Evolutionary conservation across 2,329 filamentous ascomycete species (phyloP).

Genomic region (Aspergillus transmontanensis): DNA sequence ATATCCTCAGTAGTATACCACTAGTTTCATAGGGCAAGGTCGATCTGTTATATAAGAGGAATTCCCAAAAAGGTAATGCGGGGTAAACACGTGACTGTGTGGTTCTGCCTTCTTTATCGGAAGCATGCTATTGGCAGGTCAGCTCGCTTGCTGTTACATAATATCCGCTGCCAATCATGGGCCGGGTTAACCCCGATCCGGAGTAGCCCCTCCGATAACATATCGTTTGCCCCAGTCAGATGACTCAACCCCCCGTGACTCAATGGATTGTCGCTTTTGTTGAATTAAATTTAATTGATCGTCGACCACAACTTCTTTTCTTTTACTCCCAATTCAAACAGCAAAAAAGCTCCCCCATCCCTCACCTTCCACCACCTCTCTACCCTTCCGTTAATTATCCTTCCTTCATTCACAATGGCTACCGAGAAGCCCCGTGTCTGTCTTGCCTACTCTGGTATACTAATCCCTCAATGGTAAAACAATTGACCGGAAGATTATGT

Average conservation of each 20-base stretch:
- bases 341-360: neutral
- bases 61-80: neutral
- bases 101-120: neutral
- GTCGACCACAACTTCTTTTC: neutral
- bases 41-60: neutral
- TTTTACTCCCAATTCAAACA: neutral
- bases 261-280: neutral
- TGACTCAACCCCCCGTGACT: constrained; percentile 5
- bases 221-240: neutral
- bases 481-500: neutral
- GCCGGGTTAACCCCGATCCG: neutral
- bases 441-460: constrained; percentile 27
- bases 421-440: constrained; percentile 22
- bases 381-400: neutral
- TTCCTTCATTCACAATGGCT: constrained; percentile 14
- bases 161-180: constrained; percentile 1
- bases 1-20: neutral
- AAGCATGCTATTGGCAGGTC: neutral
- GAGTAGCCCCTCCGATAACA: neutral
- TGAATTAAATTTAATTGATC: constrained; percentile 3
- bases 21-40: neutral
- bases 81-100: neutral
- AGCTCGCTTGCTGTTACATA: neutral
- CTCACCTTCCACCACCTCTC: neutral
- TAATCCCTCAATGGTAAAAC: neutral